Base-by-base conservation (phyloP, 2,329 filamentous ascomycete species). In the Graphilbum fragrans region DNA sequence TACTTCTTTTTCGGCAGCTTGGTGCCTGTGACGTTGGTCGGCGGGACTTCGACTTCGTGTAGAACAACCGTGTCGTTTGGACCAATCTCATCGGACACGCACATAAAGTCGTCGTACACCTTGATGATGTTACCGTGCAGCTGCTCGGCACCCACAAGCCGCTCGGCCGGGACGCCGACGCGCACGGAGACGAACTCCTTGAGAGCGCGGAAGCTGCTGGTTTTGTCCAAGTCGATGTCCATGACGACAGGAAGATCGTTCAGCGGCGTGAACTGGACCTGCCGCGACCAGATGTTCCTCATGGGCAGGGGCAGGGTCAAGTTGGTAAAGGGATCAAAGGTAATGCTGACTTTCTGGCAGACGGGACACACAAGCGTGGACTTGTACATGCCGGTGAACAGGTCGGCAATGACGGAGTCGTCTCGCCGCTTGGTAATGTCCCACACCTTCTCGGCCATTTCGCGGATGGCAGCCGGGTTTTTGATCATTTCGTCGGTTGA, bases 381-480 rank as follows among this genome's bases (percentile, higher is more conserved):
- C 65, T 96, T 95, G 72, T 96, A 98, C 72, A 96, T 86, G 48
- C 92, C 92, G 19, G 86, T 93, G 59, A 98, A 98, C 11, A 98
- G 70, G 56, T 98, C 92, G 43, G 86, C 90, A 50, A 95, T 85
- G 33, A 96, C 82, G 0, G 92, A 96, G 55, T 96, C 87, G 51
- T 98, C 94, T 40, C 92, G 80, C 48, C 82, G 80, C 55, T 86
- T 85, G 49, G 94, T 94, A 45, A 94, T 94, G 47, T 86, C 79
- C 77, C 90, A 93, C 46, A 92, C 92, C 50, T 85, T 76, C 40
- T 88, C 77, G 1, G 90, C 92, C 65, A 98, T 86, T 48, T 82
- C 75, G 44, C 79, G 75, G 55, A 98, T 86, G 11, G 84, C 84
- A 35, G 76, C 74, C 2, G 77, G 80, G 54, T 96, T 77, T 49